Conservation (phyloP, 1,139 yeast species). For the Petasospora rhodanensis region DNA sequence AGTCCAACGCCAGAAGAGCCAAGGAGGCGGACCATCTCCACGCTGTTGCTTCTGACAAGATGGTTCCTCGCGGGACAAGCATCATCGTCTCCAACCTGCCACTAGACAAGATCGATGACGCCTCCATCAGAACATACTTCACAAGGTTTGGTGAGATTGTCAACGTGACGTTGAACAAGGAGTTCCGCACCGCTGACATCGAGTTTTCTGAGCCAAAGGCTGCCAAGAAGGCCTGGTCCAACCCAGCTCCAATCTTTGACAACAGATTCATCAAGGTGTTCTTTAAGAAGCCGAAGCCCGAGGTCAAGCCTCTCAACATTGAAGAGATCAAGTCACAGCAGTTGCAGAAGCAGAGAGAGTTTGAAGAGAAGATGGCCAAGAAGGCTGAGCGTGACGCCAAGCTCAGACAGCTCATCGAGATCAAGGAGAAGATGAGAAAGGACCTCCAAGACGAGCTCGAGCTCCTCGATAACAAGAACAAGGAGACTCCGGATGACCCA, state of each 20-base stretch:
- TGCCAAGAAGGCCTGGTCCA: conserved; percentile 40
- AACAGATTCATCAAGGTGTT: conserved; percentile 45
- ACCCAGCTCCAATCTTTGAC: conserved; percentile 42
- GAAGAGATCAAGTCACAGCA: conserved; percentile 35
- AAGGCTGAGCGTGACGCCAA: conserved; percentile 31
- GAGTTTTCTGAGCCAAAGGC: conserved; percentile 34
- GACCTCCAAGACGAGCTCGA: conserved; percentile 30
- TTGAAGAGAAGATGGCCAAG: conserved; percentile 35
- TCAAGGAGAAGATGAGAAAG: conserved; percentile 32
- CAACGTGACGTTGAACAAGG: conserved; percentile 28
- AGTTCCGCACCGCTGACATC: conserved; percentile 32
- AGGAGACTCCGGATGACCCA: conserved; percentile 21
- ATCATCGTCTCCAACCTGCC: conserved; percentile 42
- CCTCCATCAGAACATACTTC: conserved; percentile 32
- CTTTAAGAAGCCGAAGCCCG: conserved; percentile 30
- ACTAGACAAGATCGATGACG: conserved; percentile 35
- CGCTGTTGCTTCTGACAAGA: conserved; percentile 17
- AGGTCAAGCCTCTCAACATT: conserved; percentile 27
- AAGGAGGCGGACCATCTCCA: conserved; percentile 9
- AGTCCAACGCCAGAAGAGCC: conserved; percentile 2
- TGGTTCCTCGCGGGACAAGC: conserved; percentile 19
- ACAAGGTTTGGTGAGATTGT: conserved; percentile 36
- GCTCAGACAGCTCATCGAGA: conserved; percentile 30
- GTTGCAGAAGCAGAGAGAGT: conserved; percentile 36
- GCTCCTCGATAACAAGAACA: conserved; percentile 22